These are phyloP conservation scores for Talaromyces sp. DNA, from an alignment of 2,329 filamentous ascomycete species.

Conservation along the genomic window DNA sequence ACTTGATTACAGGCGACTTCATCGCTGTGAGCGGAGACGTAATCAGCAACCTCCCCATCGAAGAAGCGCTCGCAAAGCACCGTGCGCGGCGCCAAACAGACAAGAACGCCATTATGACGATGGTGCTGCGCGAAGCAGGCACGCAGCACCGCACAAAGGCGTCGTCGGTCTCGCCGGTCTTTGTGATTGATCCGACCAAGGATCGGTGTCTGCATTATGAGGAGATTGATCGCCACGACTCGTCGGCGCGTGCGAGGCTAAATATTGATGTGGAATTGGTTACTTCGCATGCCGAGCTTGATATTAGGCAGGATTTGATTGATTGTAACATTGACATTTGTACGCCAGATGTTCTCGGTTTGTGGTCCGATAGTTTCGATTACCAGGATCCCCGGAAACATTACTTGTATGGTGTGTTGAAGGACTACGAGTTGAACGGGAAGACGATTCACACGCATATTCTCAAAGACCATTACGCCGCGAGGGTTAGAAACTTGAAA, in stretches of 20 bases:
- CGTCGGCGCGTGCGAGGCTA: slow-evolving; percentile 50
- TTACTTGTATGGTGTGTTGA: slow-evolving; percentile 86
- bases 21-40: slow-evolving; percentile 89
- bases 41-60: slow-evolving; percentile 83
- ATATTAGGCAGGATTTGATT: slow-evolving; percentile 80
- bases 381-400: slow-evolving; percentile 85
- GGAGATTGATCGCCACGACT: slow-evolving; percentile 66
- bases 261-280: slow-evolving; percentile 76
- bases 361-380: slow-evolving; percentile 98
- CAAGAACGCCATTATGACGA: slow-evolving; percentile 96
- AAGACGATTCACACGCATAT: slow-evolving; percentile 95
- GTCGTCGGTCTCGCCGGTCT: slow-evolving; percentile 70
- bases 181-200: slow-evolving; percentile 75
- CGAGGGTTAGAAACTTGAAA: slow-evolving; percentile 76
- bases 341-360: slow-evolving; percentile 85
- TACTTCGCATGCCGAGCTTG: slow-evolving; percentile 67
- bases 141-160: slow-evolving; percentile 70
- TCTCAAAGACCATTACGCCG: slow-evolving; percentile 75
- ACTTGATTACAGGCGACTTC: slow-evolving; percentile 84
- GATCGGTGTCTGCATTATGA: slow-evolving; percentile 90
- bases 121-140: slow-evolving; percentile 77
- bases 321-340: slow-evolving; percentile 97
- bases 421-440: slow-evolving; percentile 94
- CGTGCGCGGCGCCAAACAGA: slow-evolving; percentile 73
- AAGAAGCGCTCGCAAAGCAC: slow-evolving; percentile 70